Conservation (phyloP, 345 rosid species). For the Heritiera littoralis region DNA sequence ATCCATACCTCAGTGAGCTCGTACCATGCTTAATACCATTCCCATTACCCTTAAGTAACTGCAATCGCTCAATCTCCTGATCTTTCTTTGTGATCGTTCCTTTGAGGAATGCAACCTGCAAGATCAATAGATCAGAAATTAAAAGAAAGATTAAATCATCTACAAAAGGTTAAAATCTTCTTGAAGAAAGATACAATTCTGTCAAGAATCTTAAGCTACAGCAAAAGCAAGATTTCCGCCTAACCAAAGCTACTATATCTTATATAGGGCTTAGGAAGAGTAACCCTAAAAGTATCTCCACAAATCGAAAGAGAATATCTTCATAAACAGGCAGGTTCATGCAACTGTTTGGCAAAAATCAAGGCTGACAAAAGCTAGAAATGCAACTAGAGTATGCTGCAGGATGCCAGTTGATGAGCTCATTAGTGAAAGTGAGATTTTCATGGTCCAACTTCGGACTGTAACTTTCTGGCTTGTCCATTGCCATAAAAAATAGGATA, state of each 20-base stretch:
- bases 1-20: constrained; percentile 46
- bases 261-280: neutral
- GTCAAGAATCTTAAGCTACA: neutral
- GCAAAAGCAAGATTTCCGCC: neutral
- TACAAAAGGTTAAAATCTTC: neutral
- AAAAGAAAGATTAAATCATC: neutral
- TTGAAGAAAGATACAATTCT: neutral
- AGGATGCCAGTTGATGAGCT: neutral
- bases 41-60: constrained; percentile 46
- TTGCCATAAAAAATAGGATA: neutral
- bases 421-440: neutral
- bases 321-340: neutral
- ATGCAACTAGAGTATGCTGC: neutral
- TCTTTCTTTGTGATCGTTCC: constrained; percentile 72
- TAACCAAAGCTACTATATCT: neutral
- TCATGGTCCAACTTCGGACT: neutral
- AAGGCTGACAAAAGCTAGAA: neutral
- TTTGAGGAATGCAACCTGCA: constrained; percentile 71
- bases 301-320: neutral
- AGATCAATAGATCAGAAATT: constrained; percentile 14
- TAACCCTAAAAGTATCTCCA: neutral
- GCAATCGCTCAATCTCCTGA: constrained; percentile 69
- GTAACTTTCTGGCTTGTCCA: neutral
- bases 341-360: neutral
- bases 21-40: constrained; percentile 45